Base-by-base conservation (phyloP, 352 stramenopile genomes). In the Phytophthora pseudosyringae region DNA sequence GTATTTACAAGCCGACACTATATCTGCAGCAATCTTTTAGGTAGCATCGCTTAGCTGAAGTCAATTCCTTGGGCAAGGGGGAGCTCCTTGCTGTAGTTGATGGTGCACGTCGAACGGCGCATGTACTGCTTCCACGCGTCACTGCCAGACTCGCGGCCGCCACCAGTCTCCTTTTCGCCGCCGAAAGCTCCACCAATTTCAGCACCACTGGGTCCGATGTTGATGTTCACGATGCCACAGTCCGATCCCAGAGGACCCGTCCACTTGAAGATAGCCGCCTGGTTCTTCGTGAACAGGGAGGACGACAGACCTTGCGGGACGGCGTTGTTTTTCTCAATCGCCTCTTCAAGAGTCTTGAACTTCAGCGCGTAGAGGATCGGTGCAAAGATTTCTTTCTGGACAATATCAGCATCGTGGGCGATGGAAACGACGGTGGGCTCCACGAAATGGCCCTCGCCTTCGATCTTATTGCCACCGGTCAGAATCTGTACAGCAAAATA, bases 101-200 rank as follows among this genome's bases (percentile, higher is more conserved):
- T 87, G 33, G 93, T 98, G 77, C 90, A 97, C 51, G 93, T 98
- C 16, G 85, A 96, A n/a, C 93, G 89, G 31, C 93, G 89, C 90
- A 97, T 97, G 88, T 98, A 98, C 73, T 96, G 87, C 82, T 98
- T 98, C 93, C 93, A 98, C 12, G 90, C 75, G 51, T 98, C 93
- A 55, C 86, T 97, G 50, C 93, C 93, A 21, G 86, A 97, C 64
- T 98, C 93, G 47, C 93, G 87, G 46, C 93, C 93, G 9, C 91
- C 89, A 16, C 93, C 93, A 32, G 93, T 98, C 56, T 97, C 90
- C 77, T 98, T 98, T 59, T 98, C 90, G 18, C 93, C 93, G 13
- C 93, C 93, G 53, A 98, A 98, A 13, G 93, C 93, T 40, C 92
- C 91, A 26, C 93, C 93, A 60, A 98, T 98, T 71, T 98, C 93